These are phyloP conservation scores for Penicillium olsonii DNA, from an alignment of 2,329 filamentous ascomycete species.

Conservation along the genomic window DNA sequence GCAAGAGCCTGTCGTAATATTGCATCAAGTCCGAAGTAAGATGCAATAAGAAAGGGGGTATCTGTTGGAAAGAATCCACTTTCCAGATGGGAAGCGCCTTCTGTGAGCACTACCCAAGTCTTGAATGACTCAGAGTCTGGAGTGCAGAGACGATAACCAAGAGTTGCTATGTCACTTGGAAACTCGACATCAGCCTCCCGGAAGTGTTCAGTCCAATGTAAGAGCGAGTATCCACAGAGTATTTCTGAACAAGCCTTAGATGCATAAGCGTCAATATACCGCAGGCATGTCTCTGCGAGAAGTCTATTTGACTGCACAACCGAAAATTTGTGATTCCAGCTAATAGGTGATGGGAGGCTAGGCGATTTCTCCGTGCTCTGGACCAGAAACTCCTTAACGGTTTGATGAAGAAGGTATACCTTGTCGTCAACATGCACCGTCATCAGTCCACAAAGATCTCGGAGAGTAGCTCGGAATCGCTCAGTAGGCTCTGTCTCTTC, in stretches of 20 bases:
- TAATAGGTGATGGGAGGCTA: neutral
- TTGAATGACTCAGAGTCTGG: neutral
- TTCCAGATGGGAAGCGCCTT: too few relatives aligned
- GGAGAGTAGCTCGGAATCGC: neutral
- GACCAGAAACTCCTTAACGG: slow-evolving; percentile 26
- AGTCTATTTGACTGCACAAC: neutral
- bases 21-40: neutral
- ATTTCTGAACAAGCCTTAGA: neutral
- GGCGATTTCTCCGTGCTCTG: neutral
- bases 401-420: slow-evolving; percentile 25
- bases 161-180: neutral
- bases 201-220: neutral
- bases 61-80: neutral
- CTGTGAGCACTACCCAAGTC: too few relatives aligned
- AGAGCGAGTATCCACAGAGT: neutral
- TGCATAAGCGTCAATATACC: neutral
- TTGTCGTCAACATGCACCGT: slow-evolving; percentile 12
- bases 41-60: neutral
- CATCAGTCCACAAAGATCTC: slow-evolving; percentile 10
- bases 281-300: neutral
- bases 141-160: neutral
- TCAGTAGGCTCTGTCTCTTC: neutral
- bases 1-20: neutral
- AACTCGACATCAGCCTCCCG: neutral
- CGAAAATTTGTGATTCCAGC: neutral